Evolutionary conservation across 1,139 yeast species (phyloP).

Genomic region (Suhomyces bribrorum): DNA sequence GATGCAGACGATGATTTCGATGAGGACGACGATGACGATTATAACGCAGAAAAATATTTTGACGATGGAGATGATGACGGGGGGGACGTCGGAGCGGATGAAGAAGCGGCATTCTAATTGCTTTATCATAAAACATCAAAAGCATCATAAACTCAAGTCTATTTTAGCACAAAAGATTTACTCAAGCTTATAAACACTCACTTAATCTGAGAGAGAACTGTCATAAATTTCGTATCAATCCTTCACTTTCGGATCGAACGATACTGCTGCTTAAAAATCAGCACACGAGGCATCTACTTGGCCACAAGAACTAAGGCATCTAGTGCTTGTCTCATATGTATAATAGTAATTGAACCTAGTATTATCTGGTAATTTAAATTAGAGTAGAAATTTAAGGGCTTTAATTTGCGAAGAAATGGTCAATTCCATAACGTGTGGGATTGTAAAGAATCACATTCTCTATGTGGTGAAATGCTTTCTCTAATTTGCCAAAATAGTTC

Average conservation of each 20-base stretch:
- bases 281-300: not conserved
- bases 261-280: not conserved
- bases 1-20: constrained; percentile 59
- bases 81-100: constrained; percentile 78
- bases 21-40: constrained; percentile 69
- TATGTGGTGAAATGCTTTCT: too few species aligned
- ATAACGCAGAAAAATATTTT: constrained; percentile 52
- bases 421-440: too few species aligned
- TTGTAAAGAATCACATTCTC: too few species aligned
- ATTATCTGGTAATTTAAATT: not conserved
- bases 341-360: not conserved
- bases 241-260: too few species aligned
- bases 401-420: too few species aligned
- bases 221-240: too few species aligned
- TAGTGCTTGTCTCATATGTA: not conserved
- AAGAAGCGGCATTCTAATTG: constrained; percentile 29
- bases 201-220: too few species aligned
- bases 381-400: too few species aligned
- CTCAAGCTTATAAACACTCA: not conserved
- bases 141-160: not conserved
- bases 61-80: constrained; percentile 80
- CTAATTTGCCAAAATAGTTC: too few species aligned
- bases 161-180: not conserved
- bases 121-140: not conserved
- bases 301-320: not conserved